A percentile compares a stretch with the other conserved stretches of the same genome.
Evolutionary conservation across 2,329 filamentous ascomycete species (phyloP).

Genomic region (Aspergillus calidoustus): DNA sequence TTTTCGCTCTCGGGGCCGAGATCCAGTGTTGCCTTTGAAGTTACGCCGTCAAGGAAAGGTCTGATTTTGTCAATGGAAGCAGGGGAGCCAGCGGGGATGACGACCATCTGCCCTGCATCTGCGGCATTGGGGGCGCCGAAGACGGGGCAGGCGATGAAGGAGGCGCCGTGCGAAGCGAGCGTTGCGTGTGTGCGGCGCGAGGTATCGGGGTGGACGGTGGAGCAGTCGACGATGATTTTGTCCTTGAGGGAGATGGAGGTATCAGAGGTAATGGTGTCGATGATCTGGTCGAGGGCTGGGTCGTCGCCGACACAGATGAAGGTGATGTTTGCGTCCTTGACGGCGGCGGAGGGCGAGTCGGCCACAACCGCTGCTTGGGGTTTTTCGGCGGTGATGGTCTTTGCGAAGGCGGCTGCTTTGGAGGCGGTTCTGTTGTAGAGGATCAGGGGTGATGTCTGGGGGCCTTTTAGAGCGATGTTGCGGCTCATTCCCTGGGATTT

Average conservation of each 20-base stretch:
- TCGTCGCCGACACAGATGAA: slow-evolving; percentile 83
- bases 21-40: slow-evolving; percentile 70
- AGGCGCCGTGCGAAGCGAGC: slow-evolving; percentile 64
- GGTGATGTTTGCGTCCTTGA: slow-evolving; percentile 73
- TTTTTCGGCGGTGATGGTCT: slow-evolving; percentile 64
- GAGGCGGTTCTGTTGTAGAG: slow-evolving; percentile 78
- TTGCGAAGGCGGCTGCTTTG: slow-evolving; percentile 67
- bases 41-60: slow-evolving; percentile 75
- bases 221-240: slow-evolving; percentile 86
- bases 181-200: slow-evolving; percentile 67
- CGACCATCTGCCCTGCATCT: slow-evolving; percentile 71
- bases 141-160: slow-evolving; percentile 74
- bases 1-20: slow-evolving; percentile 71
- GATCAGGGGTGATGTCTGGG: slow-evolving; percentile 71
- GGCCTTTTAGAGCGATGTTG: slow-evolving; percentile 79
- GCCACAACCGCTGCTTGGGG: slow-evolving; percentile 59
- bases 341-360: slow-evolving; percentile 67
- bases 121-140: slow-evolving; percentile 47
- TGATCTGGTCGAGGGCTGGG: slow-evolving; percentile 67
- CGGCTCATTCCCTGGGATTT: slow-evolving; percentile 73
- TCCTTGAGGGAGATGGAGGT: slow-evolving; percentile 58
- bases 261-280: slow-evolving; percentile 58
- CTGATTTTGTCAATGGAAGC: slow-evolving; percentile 65
- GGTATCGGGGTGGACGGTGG: slow-evolving; percentile 83
- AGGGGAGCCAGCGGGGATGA: slow-evolving; percentile 70